Base-by-base conservation (phyloP, 2,329 filamentous ascomycete genomes). In the Pyrenophora tritici-repentis region DNA sequence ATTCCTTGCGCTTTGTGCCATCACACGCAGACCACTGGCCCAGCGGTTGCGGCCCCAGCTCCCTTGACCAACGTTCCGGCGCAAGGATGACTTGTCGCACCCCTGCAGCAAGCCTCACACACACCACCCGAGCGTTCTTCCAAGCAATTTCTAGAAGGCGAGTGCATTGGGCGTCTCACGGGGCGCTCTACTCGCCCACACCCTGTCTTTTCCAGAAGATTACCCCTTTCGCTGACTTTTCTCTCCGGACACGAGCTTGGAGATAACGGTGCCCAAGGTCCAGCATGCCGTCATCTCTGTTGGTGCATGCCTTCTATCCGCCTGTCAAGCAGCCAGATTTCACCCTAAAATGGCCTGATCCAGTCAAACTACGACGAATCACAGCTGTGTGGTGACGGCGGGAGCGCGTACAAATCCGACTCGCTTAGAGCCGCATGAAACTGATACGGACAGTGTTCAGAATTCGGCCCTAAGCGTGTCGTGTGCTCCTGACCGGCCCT, bases 141-240 rank as follows among this genome's bases (percentile, higher is more conserved):
- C 45, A 53, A 49, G 57, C 60, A 72, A 71, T 73, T 70, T 71
- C 67, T 67, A 68, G 65, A 71, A 73, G 61, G 51, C 50, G 53
- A 56, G 51, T 50, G 57, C 48, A 58, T 59, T 52, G 54, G 40
- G 40, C 47, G 47, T 49, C 53, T 61, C 59, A 53, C 63, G 55
- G 53, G 55, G 65, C 59, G 60, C 60, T 47, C 60, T 59, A 64
- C 59, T 62, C 62, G 53, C 58, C 55, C 50, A 59, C 59, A 65
- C 57, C 58, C 65, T 65, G 62, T 60, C 61, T 64, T 67, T 74
- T 73, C 71, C 59, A 67, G 71, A 74, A 73, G 58, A 63, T 60
- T 72, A 53, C 69, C 64, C 67, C 70, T 69, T 71, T 69, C 54
- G 60, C 62, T 57, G 53, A 45, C 50, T 41, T 32, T 40, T 47